Percentiles rank a stretch among this genome's conserved stretches.
Conservation (phyloP, 164 flowering plant genomes). For the Chimonanthus salicifolius region DNA sequence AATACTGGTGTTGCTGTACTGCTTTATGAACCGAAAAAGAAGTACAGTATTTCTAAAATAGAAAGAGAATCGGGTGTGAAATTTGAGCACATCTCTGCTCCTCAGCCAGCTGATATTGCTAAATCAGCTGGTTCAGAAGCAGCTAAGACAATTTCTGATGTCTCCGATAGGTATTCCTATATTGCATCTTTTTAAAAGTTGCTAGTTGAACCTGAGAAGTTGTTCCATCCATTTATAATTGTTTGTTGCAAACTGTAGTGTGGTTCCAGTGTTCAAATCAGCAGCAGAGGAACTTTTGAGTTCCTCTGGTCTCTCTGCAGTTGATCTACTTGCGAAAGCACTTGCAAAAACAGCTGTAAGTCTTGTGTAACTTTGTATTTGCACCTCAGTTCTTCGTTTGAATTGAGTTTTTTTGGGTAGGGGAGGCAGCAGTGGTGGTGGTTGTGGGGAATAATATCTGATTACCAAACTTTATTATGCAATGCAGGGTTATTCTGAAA, state of each 20-base stretch:
- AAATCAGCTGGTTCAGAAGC: conserved; percentile 77
- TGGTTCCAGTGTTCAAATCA: conserved; percentile 79
- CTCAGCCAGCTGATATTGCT: conserved; percentile 85
- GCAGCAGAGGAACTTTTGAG: conserved; percentile 77
- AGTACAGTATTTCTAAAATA: conserved; percentile 52
- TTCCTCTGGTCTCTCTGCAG: conserved; percentile 59
- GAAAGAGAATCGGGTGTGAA: conserved; percentile 92
- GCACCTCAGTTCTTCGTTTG: neutral
- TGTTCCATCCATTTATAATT: neutral
- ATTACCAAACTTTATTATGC: neutral
- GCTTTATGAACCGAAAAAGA: conserved; percentile 84
- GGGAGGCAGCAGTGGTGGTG: no score
- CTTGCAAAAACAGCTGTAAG: conserved; percentile 88
- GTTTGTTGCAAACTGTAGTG: conserved; percentile 43
- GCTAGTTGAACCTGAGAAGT: neutral
- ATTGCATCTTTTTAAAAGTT: neutral
- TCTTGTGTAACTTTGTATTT: neutral
- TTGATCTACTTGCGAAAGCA: conserved; percentile 87
- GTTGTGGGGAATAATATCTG: neutral
- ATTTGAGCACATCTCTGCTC: conserved; percentile 84
- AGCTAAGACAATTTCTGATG: conserved; percentile 50
- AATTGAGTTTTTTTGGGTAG: no score
- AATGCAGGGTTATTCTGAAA: conserved; percentile 84
- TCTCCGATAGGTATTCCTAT: conserved; percentile 68
- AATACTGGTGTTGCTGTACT: conserved; percentile 87